Conservation (phyloP, 176 grass and related monocot species). For the Oryza officinalis region DNA sequence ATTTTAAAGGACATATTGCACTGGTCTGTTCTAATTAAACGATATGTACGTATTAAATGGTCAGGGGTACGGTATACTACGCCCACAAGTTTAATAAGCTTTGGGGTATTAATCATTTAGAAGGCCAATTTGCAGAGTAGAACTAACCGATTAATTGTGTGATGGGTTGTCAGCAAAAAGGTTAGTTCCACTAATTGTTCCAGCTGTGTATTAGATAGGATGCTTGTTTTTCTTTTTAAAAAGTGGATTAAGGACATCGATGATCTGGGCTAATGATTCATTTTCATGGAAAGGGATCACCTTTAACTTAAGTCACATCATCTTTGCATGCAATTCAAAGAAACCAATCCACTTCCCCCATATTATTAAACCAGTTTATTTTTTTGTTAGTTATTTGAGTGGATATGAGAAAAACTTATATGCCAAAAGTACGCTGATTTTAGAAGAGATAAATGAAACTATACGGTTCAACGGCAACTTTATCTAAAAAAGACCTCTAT, state of each 20-base stretch:
- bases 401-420: background rate
- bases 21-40: background rate
- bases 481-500: background rate
- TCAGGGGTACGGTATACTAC: background rate
- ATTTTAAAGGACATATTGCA: no score
- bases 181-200: slow-evolving; percentile 46
- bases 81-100: background rate
- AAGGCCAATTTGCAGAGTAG: background rate
- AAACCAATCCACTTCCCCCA: slow-evolving; percentile 3
- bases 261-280: slow-evolving; percentile 49
- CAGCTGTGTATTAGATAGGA: slow-evolving; percentile 49
- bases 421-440: background rate
- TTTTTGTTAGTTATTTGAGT: slow-evolving; percentile 8
- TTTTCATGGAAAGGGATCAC: slow-evolving; percentile 25
- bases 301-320: slow-evolving; percentile 40
- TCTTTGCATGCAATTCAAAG: slow-evolving; percentile 15
- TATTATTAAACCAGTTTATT: background rate
- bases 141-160: slow-evolving; percentile 24
- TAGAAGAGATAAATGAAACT: background rate
- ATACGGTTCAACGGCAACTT: background rate
- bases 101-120: background rate
- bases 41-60: background rate
- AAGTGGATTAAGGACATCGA: slow-evolving; percentile 53
- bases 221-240: slow-evolving; percentile 45
- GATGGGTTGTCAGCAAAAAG: slow-evolving; percentile 37